Percentiles rank a stretch among this genome's conserved stretches.
Conservation (phyloP, 768 basidiomycete species). For the Podaxis pistillaris region DNA sequence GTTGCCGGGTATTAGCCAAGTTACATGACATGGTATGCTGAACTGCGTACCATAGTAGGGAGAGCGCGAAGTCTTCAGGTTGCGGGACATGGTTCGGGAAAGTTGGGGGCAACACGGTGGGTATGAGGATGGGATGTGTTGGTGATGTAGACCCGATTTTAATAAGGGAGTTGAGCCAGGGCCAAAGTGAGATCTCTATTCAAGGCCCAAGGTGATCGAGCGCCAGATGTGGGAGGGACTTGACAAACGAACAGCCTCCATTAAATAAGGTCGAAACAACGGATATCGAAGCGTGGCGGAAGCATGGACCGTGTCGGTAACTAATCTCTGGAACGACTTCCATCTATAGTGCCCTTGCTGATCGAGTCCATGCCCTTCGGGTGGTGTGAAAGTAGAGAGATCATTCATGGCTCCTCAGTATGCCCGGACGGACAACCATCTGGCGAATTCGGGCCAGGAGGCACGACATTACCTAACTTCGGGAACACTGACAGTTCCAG, state of each 20-base stretch:
- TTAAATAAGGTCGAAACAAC: slow-evolving; percentile 26
- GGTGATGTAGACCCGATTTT: slow-evolving; percentile 21
- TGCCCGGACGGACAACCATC: slow-evolving; percentile 10
- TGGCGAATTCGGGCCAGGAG: background rate
- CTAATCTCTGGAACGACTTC: background rate
- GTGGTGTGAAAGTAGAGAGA: background rate
- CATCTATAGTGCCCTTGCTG: slow-evolving; percentile 4
- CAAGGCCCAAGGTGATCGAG: slow-evolving; percentile 29
- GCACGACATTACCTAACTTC: slow-evolving; percentile 5
- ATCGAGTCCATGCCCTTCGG: slow-evolving; percentile 13
- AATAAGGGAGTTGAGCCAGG: slow-evolving; percentile 31
- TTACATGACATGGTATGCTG: background rate
- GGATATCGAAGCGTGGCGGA: slow-evolving; percentile 25
- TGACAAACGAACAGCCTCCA: slow-evolving; percentile 34
- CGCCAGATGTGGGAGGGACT: slow-evolving; percentile 29
- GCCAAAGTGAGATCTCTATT: slow-evolving; percentile 26
- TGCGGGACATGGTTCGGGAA: background rate
- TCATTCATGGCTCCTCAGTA: background rate
- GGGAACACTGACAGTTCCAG: slow-evolving; percentile 2
- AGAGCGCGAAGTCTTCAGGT: background rate
- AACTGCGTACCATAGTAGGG: slow-evolving; percentile 4
- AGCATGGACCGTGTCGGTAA: slow-evolving; percentile 23
- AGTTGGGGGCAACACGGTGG: background rate
- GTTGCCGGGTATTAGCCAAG: background rate
- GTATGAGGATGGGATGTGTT: slow-evolving; percentile 1